phyloP scores from a whole-genome alignment of 108 stramenopile genomes.

The Poteriospumella lacustris region DNA sequence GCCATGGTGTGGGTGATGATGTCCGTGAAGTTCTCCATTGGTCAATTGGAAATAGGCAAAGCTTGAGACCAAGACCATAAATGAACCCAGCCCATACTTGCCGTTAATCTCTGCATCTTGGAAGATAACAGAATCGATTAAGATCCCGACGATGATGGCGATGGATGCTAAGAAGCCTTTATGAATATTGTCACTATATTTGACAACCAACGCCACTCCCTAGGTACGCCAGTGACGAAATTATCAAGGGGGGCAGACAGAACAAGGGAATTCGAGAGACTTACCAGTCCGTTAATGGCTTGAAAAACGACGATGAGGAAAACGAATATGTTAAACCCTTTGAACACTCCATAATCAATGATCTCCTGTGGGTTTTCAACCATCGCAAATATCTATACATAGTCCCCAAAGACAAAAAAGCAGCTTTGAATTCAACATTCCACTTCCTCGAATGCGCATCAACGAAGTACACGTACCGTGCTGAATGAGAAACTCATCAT shows the following conservation, averaged over 20 bases:
- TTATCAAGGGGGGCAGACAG: not conserved
- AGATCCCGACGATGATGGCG: not conserved
- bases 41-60: not conserved
- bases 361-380: not conserved
- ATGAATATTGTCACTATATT: not conserved
- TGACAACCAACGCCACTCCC: constrained; percentile 3
- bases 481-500: not conserved
- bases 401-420: not conserved
- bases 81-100: not conserved
- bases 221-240: not conserved
- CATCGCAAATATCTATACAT: not conserved
- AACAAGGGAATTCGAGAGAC: not conserved
- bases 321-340: constrained; percentile 7
- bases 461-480: not conserved
- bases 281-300: constrained; percentile 12
- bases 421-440: not conserved
- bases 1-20: too few species aligned
- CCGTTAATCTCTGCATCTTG: not conserved
- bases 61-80: not conserved
- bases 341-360: not conserved
- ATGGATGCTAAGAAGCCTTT: not conserved
- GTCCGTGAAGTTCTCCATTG: too few species aligned
- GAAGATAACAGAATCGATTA: not conserved
- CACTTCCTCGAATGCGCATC: not conserved
- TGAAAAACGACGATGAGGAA: not conserved